Conservation (phyloP, 1,139 yeast species). For the Sugiyamaella sp. region DNA sequence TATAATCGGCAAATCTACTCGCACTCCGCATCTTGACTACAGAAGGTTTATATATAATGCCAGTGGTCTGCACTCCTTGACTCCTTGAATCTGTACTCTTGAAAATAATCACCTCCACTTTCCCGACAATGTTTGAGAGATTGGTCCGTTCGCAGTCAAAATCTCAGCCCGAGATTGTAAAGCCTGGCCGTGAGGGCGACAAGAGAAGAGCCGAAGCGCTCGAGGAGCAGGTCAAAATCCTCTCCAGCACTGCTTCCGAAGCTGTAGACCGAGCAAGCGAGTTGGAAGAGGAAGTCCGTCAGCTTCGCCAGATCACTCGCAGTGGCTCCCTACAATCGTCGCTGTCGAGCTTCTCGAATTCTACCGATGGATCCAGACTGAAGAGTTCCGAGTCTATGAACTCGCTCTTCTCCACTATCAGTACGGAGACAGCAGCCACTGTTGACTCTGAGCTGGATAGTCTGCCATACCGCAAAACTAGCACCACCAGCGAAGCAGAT, state of each 20-base stretch:
- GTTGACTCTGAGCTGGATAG: conserved; percentile 1
- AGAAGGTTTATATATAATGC: conserved; percentile 5
- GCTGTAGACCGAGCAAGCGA: conserved; percentile 42
- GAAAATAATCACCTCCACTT: not conserved
- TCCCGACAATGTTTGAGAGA: conserved; percentile 15
- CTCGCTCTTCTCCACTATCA: conserved; percentile 20
- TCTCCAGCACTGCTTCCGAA: conserved; percentile 40
- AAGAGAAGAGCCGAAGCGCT: conserved; percentile 38
- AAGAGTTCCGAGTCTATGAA: conserved; percentile 22
- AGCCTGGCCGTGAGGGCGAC: conserved; percentile 36
- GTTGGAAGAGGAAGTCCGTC: conserved; percentile 36
- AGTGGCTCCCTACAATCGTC: conserved; percentile 13
- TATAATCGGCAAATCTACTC: not conserved
- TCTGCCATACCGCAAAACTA: not conserved
- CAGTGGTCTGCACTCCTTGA: conserved; percentile 11
- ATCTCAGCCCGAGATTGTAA: conserved; percentile 23
- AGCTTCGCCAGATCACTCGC: conserved; percentile 16
- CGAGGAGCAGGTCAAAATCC: conserved; percentile 38
- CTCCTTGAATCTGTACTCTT: not conserved
- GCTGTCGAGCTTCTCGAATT: conserved; percentile 16
- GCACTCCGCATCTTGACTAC: conserved; percentile 1
- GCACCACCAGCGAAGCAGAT: not conserved
- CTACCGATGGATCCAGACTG: conserved; percentile 7
- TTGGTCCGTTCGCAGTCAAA: conserved; percentile 20
- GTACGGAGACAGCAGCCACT: conserved; percentile 8